Percentiles rank a stretch among this genome's conserved stretches.
These are phyloP conservation scores for Trypanosoma cruzi DNA, from an alignment of 208 protist genomes.

Conservation along the genomic window DNA sequence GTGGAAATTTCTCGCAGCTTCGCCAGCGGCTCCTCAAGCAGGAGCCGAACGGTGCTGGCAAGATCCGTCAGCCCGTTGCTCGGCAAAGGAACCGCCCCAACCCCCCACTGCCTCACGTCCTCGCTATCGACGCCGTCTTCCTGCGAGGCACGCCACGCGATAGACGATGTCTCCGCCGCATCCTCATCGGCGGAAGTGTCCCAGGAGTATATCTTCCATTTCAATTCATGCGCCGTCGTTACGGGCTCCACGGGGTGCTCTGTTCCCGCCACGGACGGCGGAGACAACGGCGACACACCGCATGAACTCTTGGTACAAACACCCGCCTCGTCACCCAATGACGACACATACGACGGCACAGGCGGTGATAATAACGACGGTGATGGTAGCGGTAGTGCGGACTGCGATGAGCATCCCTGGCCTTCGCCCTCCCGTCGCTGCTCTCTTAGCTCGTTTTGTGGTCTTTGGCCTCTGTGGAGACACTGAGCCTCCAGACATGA, in stretches of 20 bases:
- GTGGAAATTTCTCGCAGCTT: conserved; percentile 4
- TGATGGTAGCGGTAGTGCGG: neutral
- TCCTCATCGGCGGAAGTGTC: neutral
- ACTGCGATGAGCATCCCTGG: neutral
- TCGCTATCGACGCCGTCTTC: conserved; percentile 1
- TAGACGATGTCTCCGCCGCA: neutral
- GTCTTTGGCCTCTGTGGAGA: neutral
- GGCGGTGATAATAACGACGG: neutral
- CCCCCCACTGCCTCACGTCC: neutral
- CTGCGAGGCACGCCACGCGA: neutral
- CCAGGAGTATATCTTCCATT: neutral
- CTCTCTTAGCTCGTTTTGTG: neutral
- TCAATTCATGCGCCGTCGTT: neutral
- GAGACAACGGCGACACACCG: conserved; percentile 15
- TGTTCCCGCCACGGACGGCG: conserved; percentile 18
- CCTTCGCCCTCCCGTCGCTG: neutral
- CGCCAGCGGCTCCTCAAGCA: conserved; percentile 18
- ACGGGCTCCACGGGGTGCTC: conserved; percentile 4
- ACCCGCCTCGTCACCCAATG: neutral
- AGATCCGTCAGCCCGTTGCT: neutral
- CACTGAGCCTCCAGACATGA: conserved; percentile 8
- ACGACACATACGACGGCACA: neutral
- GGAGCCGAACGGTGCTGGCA: conserved; percentile 1
- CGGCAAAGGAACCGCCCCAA: neutral
- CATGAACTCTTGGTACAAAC: neutral